Conservation (phyloP, 139 green algal genomes). For the Eudorina sp. region DNA sequence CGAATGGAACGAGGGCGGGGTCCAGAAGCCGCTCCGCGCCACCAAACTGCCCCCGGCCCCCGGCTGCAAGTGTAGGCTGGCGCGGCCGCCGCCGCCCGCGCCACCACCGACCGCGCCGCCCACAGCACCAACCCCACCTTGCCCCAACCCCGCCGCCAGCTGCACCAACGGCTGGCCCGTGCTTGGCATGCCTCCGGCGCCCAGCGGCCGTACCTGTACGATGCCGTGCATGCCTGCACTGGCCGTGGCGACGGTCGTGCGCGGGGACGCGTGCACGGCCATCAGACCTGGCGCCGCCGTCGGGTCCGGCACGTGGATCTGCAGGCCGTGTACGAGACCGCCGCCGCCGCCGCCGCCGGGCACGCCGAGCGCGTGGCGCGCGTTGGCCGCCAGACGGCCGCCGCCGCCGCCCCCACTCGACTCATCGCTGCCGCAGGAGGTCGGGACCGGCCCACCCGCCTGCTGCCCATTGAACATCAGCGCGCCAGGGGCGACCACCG, state of each 20-base stretch:
- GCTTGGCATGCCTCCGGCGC: not conserved
- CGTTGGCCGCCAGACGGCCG: no score
- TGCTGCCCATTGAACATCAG: not conserved
- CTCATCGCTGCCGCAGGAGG: no score
- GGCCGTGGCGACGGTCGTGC: not conserved
- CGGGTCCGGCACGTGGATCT: not conserved
- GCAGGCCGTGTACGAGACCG: not conserved
- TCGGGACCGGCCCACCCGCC: no score
- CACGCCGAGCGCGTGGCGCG: not conserved
- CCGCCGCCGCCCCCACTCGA: no score
- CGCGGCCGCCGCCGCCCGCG: not conserved
- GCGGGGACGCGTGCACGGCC: not conserved
- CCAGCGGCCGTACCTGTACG: constrained; percentile 2
- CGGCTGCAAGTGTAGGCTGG: constrained; percentile 16
- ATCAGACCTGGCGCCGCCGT: not conserved
- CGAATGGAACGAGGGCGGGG: constrained; percentile 33
- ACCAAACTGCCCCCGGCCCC: not conserved
- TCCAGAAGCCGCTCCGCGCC: constrained; percentile 40
- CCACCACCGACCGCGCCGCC: not conserved
- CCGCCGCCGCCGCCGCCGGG: constrained; percentile 1
- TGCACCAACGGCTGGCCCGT: not conserved
- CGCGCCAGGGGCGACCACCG: not conserved
- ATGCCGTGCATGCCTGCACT: not conserved
- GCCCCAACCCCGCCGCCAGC: not conserved
- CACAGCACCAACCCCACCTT: not conserved